Percentiles rank a stretch among this genome's conserved stretches.
These are phyloP conservation scores for Candida jianshihensis DNA, from an alignment of 805 yeast genomes.

Conservation along the genomic window DNA sequence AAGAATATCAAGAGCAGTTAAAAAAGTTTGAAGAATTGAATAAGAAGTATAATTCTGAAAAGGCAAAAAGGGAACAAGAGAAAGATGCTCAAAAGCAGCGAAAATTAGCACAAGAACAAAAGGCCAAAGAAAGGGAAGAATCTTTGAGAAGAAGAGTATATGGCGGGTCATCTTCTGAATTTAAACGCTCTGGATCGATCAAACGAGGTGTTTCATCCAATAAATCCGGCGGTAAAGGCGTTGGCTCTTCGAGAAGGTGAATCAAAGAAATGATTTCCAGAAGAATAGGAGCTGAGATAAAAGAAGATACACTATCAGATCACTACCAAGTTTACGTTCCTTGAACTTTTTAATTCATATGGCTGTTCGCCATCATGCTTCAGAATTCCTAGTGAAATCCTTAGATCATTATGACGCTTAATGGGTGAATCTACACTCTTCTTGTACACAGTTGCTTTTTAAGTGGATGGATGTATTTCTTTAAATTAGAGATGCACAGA, in stretches of 20 bases:
- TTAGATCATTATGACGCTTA: too few relatives aligned
- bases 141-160: conserved; percentile 22
- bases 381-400: too few relatives aligned
- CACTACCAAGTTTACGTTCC: too few relatives aligned
- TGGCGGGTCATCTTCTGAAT: conserved; percentile 18
- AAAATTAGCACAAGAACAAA: conserved; percentile 13
- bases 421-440: too few relatives aligned
- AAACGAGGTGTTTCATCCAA: too few relatives aligned
- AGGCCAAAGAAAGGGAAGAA: conserved; percentile 21
- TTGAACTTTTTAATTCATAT: too few relatives aligned
- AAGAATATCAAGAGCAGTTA: conserved; percentile 17
- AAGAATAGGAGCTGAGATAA: not conserved
- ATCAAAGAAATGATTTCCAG: too few relatives aligned
- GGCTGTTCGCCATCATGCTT: too few relatives aligned
- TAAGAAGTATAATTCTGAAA: conserved; percentile 18
- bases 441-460: too few relatives aligned
- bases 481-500: too few relatives aligned
- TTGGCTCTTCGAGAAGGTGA: not conserved
- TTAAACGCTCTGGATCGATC: conserved; percentile 4
- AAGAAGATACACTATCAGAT: too few relatives aligned
- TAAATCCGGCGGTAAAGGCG: not conserved
- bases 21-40: conserved; percentile 24
- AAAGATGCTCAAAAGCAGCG: conserved; percentile 13
- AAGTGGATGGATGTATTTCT: too few relatives aligned
- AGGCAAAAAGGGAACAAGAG: conserved; percentile 20